Evolutionary conservation across 371 early-diverging fungal species (phyloP).

Genomic region (Mucor mucedo): DNA sequence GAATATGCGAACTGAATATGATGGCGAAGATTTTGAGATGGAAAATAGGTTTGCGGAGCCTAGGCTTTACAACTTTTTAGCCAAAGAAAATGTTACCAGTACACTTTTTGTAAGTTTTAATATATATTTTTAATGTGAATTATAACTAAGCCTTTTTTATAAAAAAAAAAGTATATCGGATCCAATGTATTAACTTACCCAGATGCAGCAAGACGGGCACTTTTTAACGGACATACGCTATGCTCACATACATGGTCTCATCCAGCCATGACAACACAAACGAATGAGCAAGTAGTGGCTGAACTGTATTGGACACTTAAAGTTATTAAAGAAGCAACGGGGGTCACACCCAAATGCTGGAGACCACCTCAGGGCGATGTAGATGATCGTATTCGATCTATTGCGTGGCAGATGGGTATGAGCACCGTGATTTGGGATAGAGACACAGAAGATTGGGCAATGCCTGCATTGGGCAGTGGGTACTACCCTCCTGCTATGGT

Average conservation of each 20-base stretch:
- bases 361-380: conserved; percentile 62
- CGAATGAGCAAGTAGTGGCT: conserved; percentile 59
- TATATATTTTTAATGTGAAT: no score
- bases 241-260: conserved; percentile 64
- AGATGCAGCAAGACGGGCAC: conserved; percentile 33
- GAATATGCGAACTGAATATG: conserved; percentile 24
- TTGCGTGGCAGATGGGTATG: conserved; percentile 56
- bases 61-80: conserved; percentile 43
- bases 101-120: conserved; percentile 36
- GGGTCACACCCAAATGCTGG: conserved; percentile 59
- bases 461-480: conserved; percentile 40
- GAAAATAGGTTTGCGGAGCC: conserved; percentile 44
- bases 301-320: conserved; percentile 58
- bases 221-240: conserved; percentile 32
- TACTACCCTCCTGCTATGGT: conserved; percentile 28
- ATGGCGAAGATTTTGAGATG: conserved; percentile 9
- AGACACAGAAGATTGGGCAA: conserved; percentile 42
- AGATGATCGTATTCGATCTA: conserved; percentile 56
- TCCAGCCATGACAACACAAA: conserved; percentile 53
- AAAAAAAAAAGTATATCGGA: conserved; percentile 26
- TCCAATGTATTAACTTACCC: conserved; percentile 31
- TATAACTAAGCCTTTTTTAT: not conserved
- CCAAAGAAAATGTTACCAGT: conserved; percentile 25
- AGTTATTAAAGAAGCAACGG: conserved; percentile 59
- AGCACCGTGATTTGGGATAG: conserved; percentile 42